Base-by-base conservation (phyloP, 129 eudicot species). In the Mikania micrantha region DNA sequence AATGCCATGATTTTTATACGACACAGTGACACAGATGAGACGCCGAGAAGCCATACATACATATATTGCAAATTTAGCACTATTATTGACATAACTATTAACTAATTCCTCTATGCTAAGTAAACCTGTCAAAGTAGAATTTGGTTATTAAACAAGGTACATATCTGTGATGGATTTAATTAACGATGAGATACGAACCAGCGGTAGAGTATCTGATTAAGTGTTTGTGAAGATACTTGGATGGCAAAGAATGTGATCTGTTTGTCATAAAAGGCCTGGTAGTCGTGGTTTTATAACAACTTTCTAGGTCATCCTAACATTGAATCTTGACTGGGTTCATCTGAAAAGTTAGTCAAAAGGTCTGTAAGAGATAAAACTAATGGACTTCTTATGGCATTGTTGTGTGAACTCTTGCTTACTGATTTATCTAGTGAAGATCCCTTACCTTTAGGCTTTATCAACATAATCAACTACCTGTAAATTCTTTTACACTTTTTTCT, bases 1-100 rank as follows among this genome's bases (percentile, higher is more conserved):
- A 1, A 8, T 25, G 62, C 27, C 4, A 56, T 24, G 62, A 56
- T 56, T 56, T 52, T 44, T 45, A 10, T 29, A 28, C 29, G 29
- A 56, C 19, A 50, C 10, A 19, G 27, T 27, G 24, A 52, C 42
- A 50, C 22, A 35, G 13, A 13, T n/a, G 48, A 54, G 32, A 21
- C 34, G 7, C 17, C 9, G 31, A 54, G 48, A 34, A 50, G 49
- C 22, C 25, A 13, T 50, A 22, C 12, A 9, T 7, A 35, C 16
- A 22, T 69, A 12, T 69, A 69, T 50, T 68, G 73, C 38, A 53
- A 69, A 22, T 53, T 22, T 53, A 38, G 24, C 34, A 53, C 39
- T 47, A 31, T 49, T 0, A 9, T 12, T 22, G n/a, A 25, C 61
- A 58, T 60, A 60, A 71, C 22, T 44, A 13, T 41, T 60, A 60